Conservation (phyloP, 306 rosid species). For the Abrus pulchellus region DNA sequence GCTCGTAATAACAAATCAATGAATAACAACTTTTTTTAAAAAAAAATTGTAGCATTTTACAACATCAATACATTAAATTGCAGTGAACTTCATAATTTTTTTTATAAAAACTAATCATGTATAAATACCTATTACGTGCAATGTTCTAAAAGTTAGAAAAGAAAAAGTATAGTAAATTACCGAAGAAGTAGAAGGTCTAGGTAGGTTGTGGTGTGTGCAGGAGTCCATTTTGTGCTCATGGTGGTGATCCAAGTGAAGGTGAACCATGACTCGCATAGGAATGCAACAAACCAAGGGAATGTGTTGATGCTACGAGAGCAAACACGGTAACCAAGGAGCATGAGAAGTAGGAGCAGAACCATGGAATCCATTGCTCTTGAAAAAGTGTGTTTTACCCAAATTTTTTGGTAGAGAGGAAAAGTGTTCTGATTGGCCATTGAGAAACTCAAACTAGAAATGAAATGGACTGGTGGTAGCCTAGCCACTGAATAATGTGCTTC, state of each 20-base stretch:
- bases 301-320: conserved; percentile 25
- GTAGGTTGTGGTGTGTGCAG: conserved; percentile 52
- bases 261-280: conserved; percentile 74
- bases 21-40: too few species aligned
- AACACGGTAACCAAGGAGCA: conserved; percentile 58
- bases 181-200: conserved; percentile 55
- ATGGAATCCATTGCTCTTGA: conserved; percentile 52
- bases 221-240: conserved; percentile 64
- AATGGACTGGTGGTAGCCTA: too few species aligned
- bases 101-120: too few species aligned
- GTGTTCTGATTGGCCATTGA: conserved; percentile 31
- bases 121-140: too few species aligned
- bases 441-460: conserved; percentile 6
- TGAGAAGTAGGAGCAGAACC: conserved; percentile 53
- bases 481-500: too few species aligned
- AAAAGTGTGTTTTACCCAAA: conserved; percentile 20
- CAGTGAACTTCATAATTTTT: too few species aligned
- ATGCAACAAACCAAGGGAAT: conserved; percentile 64
- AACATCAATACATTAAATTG: too few species aligned
- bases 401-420: conserved; percentile 57
- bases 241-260: conserved; percentile 54
- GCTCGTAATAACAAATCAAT: too few species aligned
- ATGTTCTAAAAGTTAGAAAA: too few species aligned
- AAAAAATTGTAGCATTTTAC: too few species aligned
- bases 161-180: conserved; percentile 34